Conservation (phyloP, 164 flowering plant genomes). For the Annona squamosa region DNA sequence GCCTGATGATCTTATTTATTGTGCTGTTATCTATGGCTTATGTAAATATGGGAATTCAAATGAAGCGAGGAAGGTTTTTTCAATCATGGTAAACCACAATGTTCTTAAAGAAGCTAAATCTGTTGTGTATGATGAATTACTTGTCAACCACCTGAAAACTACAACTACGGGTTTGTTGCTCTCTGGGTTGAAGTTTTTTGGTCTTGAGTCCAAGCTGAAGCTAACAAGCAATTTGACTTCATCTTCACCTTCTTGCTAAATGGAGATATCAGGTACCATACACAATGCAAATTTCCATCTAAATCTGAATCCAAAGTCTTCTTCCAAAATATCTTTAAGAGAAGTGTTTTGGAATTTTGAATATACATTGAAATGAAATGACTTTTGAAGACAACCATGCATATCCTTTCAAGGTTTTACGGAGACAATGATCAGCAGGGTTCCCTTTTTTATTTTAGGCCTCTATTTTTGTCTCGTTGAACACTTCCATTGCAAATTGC, state of each 20-base stretch:
- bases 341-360: not conserved
- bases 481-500: not conserved
- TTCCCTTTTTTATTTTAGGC: not conserved
- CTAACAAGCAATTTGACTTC: slow-evolving; percentile 43
- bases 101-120: slow-evolving; percentile 57
- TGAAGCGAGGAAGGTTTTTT: slow-evolving; percentile 77
- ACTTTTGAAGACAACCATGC: not conserved
- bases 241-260: slow-evolving; percentile 25
- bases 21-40: slow-evolving; percentile 73
- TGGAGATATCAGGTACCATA: not conserved
- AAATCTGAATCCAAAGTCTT: too few species aligned
- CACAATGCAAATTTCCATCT: not conserved
- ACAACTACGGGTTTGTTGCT: slow-evolving; percentile 68
- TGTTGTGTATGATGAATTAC: slow-evolving; percentile 69
- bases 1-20: slow-evolving; percentile 46
- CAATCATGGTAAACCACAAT: slow-evolving; percentile 41
- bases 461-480: not conserved
- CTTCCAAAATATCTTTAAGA: not conserved
- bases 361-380: not conserved
- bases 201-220: slow-evolving; percentile 64
- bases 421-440: not conserved
- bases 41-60: slow-evolving; percentile 69
- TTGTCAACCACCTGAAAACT: slow-evolving; percentile 71
- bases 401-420: not conserved
- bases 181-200: slow-evolving; percentile 73